A percentile compares a stretch with the other conserved stretches of the same genome.
phyloP scores from a whole-genome alignment of 768 basidiomycete genomes.

The Tricholoma matsutake region DNA sequence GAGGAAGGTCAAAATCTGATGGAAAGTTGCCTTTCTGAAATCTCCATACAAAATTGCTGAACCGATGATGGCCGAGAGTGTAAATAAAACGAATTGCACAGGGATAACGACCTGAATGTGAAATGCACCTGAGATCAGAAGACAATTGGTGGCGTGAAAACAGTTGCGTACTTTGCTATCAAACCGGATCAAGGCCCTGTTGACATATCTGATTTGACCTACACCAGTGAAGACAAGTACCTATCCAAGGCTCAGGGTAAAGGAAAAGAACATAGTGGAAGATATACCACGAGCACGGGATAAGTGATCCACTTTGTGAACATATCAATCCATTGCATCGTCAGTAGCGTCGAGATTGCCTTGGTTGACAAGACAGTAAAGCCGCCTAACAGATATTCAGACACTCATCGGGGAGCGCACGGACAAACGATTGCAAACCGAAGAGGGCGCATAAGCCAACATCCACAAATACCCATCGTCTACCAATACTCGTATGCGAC shows the following conservation, averaged over 20 bases:
- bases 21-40: slow-evolving; percentile 79
- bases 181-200: slow-evolving; percentile 87
- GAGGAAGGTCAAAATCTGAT: slow-evolving; percentile 78
- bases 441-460: slow-evolving; percentile 85
- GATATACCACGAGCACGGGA: slow-evolving; percentile 63
- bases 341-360: slow-evolving; percentile 83
- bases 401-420: not conserved
- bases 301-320: slow-evolving; percentile 84
- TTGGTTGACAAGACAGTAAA: slow-evolving; percentile 96
- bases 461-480: slow-evolving; percentile 76
- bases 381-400: slow-evolving; percentile 52
- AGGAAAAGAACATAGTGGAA: not conserved
- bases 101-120: slow-evolving; percentile 80
- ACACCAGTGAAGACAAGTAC: slow-evolving; percentile 71
- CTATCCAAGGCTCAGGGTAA: slow-evolving; percentile 31
- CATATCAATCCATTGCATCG: slow-evolving; percentile 71
- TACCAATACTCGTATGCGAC: slow-evolving; percentile 62
- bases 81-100: slow-evolving; percentile 93
- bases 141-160: not conserved
- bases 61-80: slow-evolving; percentile 87
- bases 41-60: slow-evolving; percentile 94
- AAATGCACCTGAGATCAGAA: not conserved
- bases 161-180: slow-evolving; percentile 71
- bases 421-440: slow-evolving; percentile 39
- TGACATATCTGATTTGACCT: slow-evolving; percentile 82